Evolutionary conservation across 2,329 filamentous ascomycete species (phyloP).

Genomic region (Diaporthe sp.): DNA sequence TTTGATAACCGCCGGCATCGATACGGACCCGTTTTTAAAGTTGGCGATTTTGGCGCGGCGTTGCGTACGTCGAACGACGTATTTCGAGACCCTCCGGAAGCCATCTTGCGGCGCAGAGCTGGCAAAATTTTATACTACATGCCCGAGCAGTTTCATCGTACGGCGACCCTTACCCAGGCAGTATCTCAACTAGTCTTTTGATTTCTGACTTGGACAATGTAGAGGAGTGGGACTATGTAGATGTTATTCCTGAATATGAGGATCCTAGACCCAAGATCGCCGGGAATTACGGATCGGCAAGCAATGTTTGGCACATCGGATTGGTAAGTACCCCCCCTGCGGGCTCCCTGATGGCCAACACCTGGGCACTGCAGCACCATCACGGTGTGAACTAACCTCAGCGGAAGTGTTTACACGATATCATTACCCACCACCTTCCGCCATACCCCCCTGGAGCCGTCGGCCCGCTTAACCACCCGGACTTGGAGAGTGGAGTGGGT

Average conservation of each 20-base stretch:
- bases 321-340: constrained; percentile 13
- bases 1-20: neutral
- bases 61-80: neutral
- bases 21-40: constrained; percentile 5
- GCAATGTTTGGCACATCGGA: constrained; percentile 28
- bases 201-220: neutral
- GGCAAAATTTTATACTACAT: neutral
- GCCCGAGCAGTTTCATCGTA: constrained; percentile 18
- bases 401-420: constrained; percentile 12
- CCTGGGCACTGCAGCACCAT: no score
- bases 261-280: constrained; percentile 25
- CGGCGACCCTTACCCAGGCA: neutral
- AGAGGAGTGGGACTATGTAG: constrained; percentile 33
- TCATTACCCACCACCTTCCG: constrained; percentile 6
- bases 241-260: constrained; percentile 17
- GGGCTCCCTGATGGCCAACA: neutral
- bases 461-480: constrained; percentile 9
- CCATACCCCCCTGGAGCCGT: constrained; percentile 8
- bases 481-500: neutral
- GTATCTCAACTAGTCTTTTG: neutral
- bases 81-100: constrained; percentile 3
- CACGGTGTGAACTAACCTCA: neutral
- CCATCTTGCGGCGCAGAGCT: neutral
- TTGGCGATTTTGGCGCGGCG: constrained; percentile 5
- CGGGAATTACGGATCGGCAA: constrained; percentile 26